Conservation (phyloP, 78 protist genomes). For the Speleostelium caveatum region DNA sequence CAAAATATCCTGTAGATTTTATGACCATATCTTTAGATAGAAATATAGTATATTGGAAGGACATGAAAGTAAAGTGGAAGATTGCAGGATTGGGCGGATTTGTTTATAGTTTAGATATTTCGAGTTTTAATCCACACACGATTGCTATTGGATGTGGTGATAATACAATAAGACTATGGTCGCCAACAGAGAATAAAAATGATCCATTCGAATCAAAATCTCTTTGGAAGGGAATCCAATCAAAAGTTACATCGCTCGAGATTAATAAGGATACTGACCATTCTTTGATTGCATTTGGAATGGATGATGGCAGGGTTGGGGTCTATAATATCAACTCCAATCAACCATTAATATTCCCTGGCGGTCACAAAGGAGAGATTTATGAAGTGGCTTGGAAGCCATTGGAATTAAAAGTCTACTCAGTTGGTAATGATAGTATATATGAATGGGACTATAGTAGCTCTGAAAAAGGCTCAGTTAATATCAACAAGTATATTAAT, state of each 20-base stretch:
- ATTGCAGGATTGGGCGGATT: slow-evolving; percentile 56
- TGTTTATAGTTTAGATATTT: slow-evolving; percentile 31
- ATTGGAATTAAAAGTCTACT: neutral
- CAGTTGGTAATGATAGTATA: slow-evolving; percentile 11
- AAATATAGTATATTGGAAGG: slow-evolving; percentile 48
- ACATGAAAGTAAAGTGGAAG: slow-evolving; percentile 10
- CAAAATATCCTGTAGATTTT: slow-evolving; percentile 1
- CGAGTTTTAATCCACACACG: slow-evolving; percentile 27
- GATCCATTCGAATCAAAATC: slow-evolving; percentile 22
- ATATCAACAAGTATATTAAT: slow-evolving; percentile 4
- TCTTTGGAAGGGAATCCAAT: slow-evolving; percentile 67
- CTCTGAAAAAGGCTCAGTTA: neutral
- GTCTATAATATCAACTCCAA: slow-evolving; percentile 32
- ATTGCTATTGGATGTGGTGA: slow-evolving; percentile 69
- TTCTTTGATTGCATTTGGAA: slow-evolving; percentile 50
- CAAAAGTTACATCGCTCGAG: slow-evolving; percentile 47
- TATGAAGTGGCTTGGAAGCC: slow-evolving; percentile 45
- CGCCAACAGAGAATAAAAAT: slow-evolving; percentile 10
- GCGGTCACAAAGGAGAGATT: slow-evolving; percentile 53
- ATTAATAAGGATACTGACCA: neutral
- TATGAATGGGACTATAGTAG: slow-evolving; percentile 18
- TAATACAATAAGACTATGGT: slow-evolving; percentile 55
- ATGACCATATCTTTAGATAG: slow-evolving; percentile 61
- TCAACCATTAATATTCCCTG: slow-evolving; percentile 40
- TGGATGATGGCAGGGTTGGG: slow-evolving; percentile 75